Percentiles rank a stretch among this genome's conserved stretches.
Conservation (phyloP, 768 basidiomycete species). For the Coprinopsis cinerea region DNA sequence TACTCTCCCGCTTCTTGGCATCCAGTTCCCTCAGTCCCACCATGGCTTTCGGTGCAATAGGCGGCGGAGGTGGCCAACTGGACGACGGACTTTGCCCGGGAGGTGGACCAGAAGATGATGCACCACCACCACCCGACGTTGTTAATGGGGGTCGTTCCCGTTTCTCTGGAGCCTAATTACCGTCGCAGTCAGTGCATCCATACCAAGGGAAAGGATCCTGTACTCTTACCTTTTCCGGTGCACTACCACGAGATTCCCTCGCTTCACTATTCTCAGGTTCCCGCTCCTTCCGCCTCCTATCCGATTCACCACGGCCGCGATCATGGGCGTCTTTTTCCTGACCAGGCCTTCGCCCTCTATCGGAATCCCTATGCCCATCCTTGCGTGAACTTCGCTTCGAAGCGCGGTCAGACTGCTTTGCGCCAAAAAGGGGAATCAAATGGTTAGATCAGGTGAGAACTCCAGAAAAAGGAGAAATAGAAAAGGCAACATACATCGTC, state of each 20-base stretch:
- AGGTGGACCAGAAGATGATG: conserved; percentile 5
- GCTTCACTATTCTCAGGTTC: conserved; percentile 40
- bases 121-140: not conserved
- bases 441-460: conserved; percentile 11
- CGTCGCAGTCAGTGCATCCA: conserved; percentile 1
- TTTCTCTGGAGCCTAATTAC: conserved; percentile 11
- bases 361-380: conserved; percentile 72
- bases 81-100: conserved; percentile 10
- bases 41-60: conserved; percentile 18
- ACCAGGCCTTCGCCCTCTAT: conserved; percentile 57
- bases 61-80: too few species aligned
- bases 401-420: conserved; percentile 68
- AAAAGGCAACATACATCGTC: conserved; percentile 55
- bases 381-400: conserved; percentile 81
- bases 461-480: conserved; percentile 5
- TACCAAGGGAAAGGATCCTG: not conserved
- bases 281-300: conserved; percentile 63
- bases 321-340: conserved; percentile 64
- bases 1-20: not conserved
- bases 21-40: not conserved
- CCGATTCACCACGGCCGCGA: conserved; percentile 45
- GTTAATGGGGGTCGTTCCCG: conserved; percentile 6
- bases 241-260: conserved; percentile 37
- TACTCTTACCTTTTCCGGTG: conserved; percentile 56
- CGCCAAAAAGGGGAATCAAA: not conserved